phyloP scores from a whole-genome alignment of 179 eudicot genomes.

The Silene coronaria region DNA sequence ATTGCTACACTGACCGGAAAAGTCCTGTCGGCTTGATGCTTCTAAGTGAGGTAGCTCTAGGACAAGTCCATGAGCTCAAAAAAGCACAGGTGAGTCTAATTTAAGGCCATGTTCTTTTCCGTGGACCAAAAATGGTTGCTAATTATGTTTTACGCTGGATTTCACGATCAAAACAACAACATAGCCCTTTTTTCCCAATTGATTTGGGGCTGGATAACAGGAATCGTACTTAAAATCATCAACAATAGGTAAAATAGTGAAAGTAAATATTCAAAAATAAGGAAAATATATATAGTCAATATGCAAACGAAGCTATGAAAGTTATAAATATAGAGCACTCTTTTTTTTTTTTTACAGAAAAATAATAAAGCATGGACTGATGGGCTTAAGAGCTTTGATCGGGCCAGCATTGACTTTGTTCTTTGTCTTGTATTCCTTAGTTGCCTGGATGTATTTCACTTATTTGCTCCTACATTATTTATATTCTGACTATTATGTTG shows the following conservation, averaged over 20 bases:
- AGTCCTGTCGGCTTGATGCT: constrained; percentile 96
- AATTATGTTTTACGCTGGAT: background rate
- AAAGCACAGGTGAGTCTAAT: constrained; percentile 58
- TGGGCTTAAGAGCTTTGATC: background rate
- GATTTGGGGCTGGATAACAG: background rate
- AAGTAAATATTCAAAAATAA: background rate
- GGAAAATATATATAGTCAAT: no score
- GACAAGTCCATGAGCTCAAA: constrained; percentile 76
- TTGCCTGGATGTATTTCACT: background rate
- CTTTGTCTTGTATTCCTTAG: background rate
- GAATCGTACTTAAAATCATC: background rate
- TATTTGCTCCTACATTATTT: background rate
- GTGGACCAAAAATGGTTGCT: background rate
- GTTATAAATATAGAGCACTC: no score
- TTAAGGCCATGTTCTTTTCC: background rate
- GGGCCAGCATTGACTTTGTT: background rate
- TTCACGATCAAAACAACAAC: background rate
- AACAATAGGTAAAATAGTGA: background rate
- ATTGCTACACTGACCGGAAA: constrained; percentile 75
- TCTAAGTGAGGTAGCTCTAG: constrained; percentile 94
- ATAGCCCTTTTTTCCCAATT: background rate
- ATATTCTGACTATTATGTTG: constrained; percentile 4
- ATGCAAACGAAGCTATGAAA: no score
- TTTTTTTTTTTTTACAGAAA: background rate
- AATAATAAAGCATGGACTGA: background rate